A percentile compares a stretch with the other conserved stretches of the same genome.
These are phyloP conservation scores for Naganishia albida DNA, from an alignment of 1,284 basidiomycete genomes.

Conservation along the genomic window DNA sequence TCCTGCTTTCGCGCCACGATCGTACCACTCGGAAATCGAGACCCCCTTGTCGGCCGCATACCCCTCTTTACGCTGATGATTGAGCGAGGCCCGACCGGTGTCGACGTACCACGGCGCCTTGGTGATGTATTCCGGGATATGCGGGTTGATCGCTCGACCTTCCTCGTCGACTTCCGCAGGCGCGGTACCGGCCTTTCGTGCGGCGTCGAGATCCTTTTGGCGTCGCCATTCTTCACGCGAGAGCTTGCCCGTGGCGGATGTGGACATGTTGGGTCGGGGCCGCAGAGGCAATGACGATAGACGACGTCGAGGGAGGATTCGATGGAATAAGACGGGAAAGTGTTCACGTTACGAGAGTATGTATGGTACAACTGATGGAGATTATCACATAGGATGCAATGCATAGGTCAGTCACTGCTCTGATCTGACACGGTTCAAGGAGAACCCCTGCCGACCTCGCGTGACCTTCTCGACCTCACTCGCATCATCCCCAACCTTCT, in stretches of 20 bases:
- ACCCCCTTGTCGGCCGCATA: constrained; percentile 60
- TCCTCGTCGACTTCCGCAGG: constrained; percentile 92
- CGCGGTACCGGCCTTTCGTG: constrained; percentile 94
- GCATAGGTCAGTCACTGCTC: constrained; percentile 26
- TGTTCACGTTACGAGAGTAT: constrained; percentile 19
- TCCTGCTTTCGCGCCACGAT: constrained; percentile 80
- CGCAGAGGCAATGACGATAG: not conserved
- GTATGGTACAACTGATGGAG: constrained; percentile 21
- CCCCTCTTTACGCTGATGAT: constrained; percentile 80
- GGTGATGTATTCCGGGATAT: constrained; percentile 94
- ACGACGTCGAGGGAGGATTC: not conserved
- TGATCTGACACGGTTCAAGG: constrained; percentile 2
- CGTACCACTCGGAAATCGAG: constrained; percentile 88
- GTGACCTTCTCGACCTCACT: not conserved
- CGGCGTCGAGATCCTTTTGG: constrained; percentile 93
- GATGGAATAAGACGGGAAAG: constrained; percentile 9
- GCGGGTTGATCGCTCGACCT: constrained; percentile 94
- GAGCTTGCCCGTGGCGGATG: constrained; percentile 68
- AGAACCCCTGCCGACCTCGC: constrained; percentile 2
- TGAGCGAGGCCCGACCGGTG: constrained; percentile 83
- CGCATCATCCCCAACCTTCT: not conserved
- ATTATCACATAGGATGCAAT: constrained; percentile 9
- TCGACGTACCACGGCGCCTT: constrained; percentile 99
- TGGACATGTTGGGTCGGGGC: constrained; percentile 3
- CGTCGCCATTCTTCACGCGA: constrained; percentile 89